Base-by-base conservation (phyloP, 495 filamentous ascomycete species). In the Penicillium steckii region DNA sequence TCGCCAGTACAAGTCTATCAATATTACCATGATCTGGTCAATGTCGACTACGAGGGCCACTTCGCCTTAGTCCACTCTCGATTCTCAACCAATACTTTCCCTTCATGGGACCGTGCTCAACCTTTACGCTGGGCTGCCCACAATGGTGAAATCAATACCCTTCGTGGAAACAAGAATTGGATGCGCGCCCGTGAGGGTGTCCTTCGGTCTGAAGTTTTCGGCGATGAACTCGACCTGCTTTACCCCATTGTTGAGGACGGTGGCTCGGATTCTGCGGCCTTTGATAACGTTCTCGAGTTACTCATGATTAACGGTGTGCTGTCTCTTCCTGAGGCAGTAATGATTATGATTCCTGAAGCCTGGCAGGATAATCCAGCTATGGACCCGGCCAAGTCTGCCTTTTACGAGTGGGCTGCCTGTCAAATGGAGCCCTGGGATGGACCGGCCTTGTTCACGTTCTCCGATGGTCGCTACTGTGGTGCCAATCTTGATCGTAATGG, bases 371-470 rank as follows among this genome's bases (percentile, higher is more conserved):
- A 97, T 69, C 70, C 83, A 17, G 76, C 83, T 44, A 95, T 97
- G 87, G 91, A 97, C 60, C 91, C 94, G 19, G 87, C 88, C 68
- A 99, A 97, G 75, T 89, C 93, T 24, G 93, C 94, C 32, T 99
- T 97, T 74, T 99, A 99, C 72, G 94, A 99, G 70, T 99, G 94
- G 94, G 94, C 94, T 54, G 93, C 91, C 38, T 99, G 94, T 73
- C 87, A 96, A 79, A 99, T 99, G 94, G 94, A 99, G 75, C 93
- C 94, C 23, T 99, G 94, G 94, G 94, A 99, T 71, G 94, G 94
- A 8, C 94, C 94, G 13, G 94, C 94, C 52, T 82, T 99, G 21
- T 99, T 99, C 77, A 97, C 93, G 2, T 99, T 99, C 71, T 89
- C 95, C 23, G 94, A 99, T 71, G 94, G 94, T 45, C 84, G 94